phyloP scores from a whole-genome alignment of 148 eudicot genomes.

The Spergularia marina region DNA sequence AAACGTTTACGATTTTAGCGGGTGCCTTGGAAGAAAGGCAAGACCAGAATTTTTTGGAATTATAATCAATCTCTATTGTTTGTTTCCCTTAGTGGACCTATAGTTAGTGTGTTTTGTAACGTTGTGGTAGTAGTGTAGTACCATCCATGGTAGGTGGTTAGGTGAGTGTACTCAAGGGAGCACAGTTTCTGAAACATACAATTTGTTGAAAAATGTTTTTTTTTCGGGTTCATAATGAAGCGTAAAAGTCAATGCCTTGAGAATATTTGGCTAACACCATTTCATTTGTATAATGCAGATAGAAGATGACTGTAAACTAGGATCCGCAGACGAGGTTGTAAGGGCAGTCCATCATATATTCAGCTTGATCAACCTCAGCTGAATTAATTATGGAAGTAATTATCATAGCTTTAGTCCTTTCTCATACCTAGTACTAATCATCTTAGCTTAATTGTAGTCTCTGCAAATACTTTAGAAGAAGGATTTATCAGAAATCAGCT shows the following conservation, averaged over 20 bases:
- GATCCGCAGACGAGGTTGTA: constrained; percentile 47
- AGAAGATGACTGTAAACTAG: constrained; percentile 48
- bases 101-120: too few species aligned
- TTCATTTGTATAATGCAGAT: constrained; percentile 29
- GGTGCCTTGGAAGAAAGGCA: too few species aligned
- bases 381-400: neutral
- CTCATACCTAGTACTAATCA: neutral
- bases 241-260: neutral
- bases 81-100: too few species aligned
- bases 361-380: constrained; percentile 32
- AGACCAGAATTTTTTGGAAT: too few species aligned
- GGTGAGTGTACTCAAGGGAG: too few species aligned
- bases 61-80: too few species aligned
- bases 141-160: too few species aligned
- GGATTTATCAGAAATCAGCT: neutral
- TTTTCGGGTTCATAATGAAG: too few species aligned
- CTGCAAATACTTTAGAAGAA: neutral
- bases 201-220: too few species aligned
- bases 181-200: too few species aligned
- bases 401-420: neutral
- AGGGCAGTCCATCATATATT: constrained; percentile 50
- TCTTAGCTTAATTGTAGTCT: constrained; percentile 1
- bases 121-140: too few species aligned
- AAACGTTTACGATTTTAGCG: too few species aligned
- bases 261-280: neutral